Evolutionary conservation across 441 rosid genomes (phyloP), one percentile per base, ranked within the genome.

Genomic region (Codiaeum variegatum): DNA sequence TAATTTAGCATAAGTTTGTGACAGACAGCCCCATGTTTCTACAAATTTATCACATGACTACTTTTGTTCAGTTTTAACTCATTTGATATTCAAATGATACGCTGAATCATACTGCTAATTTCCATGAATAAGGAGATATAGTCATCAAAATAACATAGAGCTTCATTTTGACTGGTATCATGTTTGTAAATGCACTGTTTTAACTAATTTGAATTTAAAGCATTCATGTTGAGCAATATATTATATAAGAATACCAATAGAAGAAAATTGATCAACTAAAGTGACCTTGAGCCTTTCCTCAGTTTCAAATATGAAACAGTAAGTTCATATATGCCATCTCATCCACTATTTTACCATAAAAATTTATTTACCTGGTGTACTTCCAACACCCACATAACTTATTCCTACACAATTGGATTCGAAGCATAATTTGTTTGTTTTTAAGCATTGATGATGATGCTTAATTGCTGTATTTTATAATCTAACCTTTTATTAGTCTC

Each of bases 111-210:
- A n/a, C n/a, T n/a, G 11, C 44, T 40, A 40, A 40, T 40, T 10
- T 40, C 44, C 44, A 40, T 10, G 13, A 70, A 9, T 19, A 26
- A 44, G 42, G 15, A 26, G 6, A 10, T 16, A 9, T 6, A 7
- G 55, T 70, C 9, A 4, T n/a, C 24, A 46, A n/a, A 26, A 70
- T n/a, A n/a, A n/a, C 56, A 29, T 59, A 59, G n/a, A 70, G 66
- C 42, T 29, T 59, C 9, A 28, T 5, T 12, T 29, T 7, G 4
- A 72, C 79, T 1, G 85, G 83, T 44, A 85, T 73, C 23, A 81
- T 28, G 44, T 19, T 69, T 26, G 63, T 3, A 72, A 83, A 65
- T 21, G 84, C 77, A 10, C 78, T 78, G 70, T 73, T 78, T 47
- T 83, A 83, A 0, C 13, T 52, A n/a, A 18, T 15, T 15, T 52